Base-by-base conservation (phyloP, 257 asterid species). In the Jasminum sambac region DNA sequence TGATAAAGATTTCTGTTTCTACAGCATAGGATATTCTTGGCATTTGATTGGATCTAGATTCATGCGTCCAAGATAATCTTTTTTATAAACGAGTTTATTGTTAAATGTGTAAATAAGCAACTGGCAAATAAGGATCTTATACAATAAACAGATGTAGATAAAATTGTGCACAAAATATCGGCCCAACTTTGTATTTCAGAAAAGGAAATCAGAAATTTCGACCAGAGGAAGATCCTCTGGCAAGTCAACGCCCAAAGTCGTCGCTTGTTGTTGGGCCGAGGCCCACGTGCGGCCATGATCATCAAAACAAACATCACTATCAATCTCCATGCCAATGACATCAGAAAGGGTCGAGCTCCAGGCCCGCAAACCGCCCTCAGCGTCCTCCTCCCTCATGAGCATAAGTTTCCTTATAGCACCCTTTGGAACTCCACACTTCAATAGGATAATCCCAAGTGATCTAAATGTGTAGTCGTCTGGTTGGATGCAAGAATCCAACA, bases 401-500 rank as follows among this genome's bases (percentile, higher is more conserved):
- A 87, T 92, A 62, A 91, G 91, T 79, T 79, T 84, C 6, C 60
- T 72, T 8, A 95, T 63, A 41, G 90, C 92, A 70, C 72, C 83
- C 74, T 82, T 84, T 11, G 96, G 82, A 19, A 91, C 86, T 39
- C 99, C 99, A 63, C 98, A 86, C 82, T 89, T 91, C 67, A 89
- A 68, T 42, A 95, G 88, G 67, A 91, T 71, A 48, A 67, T 74
- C 24, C 95, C 84, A 9, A 95, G 95, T 24, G 93, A 83, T 61
- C 77, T 89, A 75, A 91, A 89, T 7, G 97, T 91, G 8, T 80
- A 87, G 67, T 87, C 91, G 73, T 95, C 96, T 1, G 99, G 98
- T 50, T 67, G 79, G 42, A 83, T 63, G 0, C 16, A 50, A 69
- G 95, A 85, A 71, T 60, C 55, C 72, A 87, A 74, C 99, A 95